Conservation (phyloP, 805 yeast species). For the Hemisphaericaspora nanyangensis region DNA sequence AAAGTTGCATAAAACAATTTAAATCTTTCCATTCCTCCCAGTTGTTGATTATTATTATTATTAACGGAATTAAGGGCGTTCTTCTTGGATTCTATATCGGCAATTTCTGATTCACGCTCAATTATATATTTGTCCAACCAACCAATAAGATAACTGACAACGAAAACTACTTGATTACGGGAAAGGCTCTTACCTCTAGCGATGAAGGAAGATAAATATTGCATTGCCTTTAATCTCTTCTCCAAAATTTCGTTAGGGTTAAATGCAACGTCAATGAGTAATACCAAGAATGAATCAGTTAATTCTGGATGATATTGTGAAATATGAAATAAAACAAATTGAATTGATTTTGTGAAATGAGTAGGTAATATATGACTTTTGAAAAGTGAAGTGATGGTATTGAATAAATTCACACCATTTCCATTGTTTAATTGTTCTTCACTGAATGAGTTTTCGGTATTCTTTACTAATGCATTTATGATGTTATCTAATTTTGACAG, state of each 20-base stretch:
- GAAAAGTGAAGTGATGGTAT: constrained; percentile 72
- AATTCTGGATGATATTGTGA: constrained; percentile 81
- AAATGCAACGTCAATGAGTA: constrained; percentile 80
- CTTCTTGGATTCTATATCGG: constrained; percentile 27
- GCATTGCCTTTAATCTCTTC: constrained; percentile 82
- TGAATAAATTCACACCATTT: constrained; percentile 64
- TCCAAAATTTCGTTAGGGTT: constrained; percentile 64
- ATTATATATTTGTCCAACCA: constrained; percentile 80
- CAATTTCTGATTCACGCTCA: constrained; percentile 83
- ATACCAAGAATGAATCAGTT: constrained; percentile 78
- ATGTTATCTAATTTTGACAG: constrained; percentile 71
- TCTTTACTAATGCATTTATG: constrained; percentile 52
- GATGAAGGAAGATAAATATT: constrained; percentile 83
- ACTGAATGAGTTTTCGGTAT: constrained; percentile 48
- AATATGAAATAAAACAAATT: constrained; percentile 74
- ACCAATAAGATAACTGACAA: constrained; percentile 73
- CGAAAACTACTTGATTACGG: constrained; percentile 71
- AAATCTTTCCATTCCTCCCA: constrained; percentile 85
- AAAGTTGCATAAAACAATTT: constrained; percentile 85
- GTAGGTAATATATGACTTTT: constrained; percentile 84
- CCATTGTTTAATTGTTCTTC: constrained; percentile 52
- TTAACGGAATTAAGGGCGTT: constrained; percentile 2
- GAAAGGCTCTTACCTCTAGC: constrained; percentile 79
- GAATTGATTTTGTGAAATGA: constrained; percentile 84
- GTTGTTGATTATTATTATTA: constrained; percentile 9